A percentile compares a stretch with the other conserved stretches of the same genome.
Evolutionary conservation across 1,139 yeast species (phyloP).

Genomic region (Zygoascus sp.): DNA sequence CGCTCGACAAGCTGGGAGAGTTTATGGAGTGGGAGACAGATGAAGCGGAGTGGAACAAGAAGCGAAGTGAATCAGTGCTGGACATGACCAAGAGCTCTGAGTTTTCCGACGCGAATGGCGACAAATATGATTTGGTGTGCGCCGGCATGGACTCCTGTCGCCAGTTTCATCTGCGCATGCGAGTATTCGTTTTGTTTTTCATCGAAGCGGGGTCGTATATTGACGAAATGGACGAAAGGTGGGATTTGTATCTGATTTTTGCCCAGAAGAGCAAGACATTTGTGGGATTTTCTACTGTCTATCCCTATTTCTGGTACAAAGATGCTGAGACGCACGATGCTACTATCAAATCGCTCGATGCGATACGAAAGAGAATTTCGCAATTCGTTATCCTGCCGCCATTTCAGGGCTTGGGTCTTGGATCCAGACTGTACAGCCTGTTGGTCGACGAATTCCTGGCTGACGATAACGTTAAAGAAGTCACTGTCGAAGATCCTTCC

Average conservation of each 20-base stretch:
- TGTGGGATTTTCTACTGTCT: conserved; percentile 79
- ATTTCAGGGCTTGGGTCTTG: conserved; percentile 64
- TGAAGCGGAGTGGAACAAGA: conserved; percentile 44
- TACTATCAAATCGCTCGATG: conserved; percentile 20
- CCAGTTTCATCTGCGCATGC: conserved; percentile 64
- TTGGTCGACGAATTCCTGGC: conserved; percentile 53
- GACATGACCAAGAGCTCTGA: conserved; percentile 18
- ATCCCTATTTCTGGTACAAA: conserved; percentile 75
- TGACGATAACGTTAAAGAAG: conserved; percentile 56
- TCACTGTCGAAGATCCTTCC: conserved; percentile 93
- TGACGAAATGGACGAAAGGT: conserved; percentile 65
- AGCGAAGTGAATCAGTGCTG: conserved; percentile 40
- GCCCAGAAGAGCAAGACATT: conserved; percentile 38
- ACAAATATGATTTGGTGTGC: conserved; percentile 25
- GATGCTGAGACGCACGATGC: conserved; percentile 56
- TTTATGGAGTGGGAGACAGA: conserved; percentile 59
- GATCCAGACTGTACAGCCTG: conserved; percentile 57
- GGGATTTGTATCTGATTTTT: conserved; percentile 54
- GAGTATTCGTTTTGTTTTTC: conserved; percentile 71
- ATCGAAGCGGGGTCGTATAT: conserved; percentile 94
- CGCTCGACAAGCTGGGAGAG: conserved; percentile 48
- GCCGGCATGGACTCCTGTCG: conserved; percentile 40
- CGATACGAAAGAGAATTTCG: conserved; percentile 68
- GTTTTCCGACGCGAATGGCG: conserved; percentile 33
- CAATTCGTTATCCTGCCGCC: conserved; percentile 85